These are phyloP conservation scores for Panus rudis DNA, from an alignment of 768 basidiomycete genomes.

Conservation along the genomic window DNA sequence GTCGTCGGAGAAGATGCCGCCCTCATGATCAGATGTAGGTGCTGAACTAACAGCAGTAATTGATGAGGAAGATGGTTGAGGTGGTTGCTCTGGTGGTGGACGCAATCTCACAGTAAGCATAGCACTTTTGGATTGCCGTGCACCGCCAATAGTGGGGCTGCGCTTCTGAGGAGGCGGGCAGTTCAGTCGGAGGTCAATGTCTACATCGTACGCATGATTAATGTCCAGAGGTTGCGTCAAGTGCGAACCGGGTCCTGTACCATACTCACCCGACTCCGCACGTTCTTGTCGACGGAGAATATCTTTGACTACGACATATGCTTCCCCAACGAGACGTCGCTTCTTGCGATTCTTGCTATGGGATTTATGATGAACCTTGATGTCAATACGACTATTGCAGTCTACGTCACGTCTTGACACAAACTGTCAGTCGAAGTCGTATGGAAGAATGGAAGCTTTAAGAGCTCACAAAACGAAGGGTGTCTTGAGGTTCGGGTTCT, in stretches of 20 bases:
- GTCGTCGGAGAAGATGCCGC: not conserved
- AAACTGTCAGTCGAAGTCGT: not conserved
- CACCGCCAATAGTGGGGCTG: conserved; percentile 12
- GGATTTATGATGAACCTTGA: conserved; percentile 52
- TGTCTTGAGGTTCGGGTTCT: conserved; percentile 59
- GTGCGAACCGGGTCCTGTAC: not conserved
- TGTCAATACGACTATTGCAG: conserved; percentile 36
- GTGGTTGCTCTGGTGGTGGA: conserved; percentile 2
- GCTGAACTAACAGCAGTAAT: not conserved
- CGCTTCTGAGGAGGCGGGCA: conserved; percentile 20
- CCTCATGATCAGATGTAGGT: conserved; percentile 1
- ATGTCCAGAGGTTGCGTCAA: conserved; percentile 2
- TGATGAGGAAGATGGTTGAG: conserved; percentile 1
- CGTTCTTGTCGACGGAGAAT: conserved; percentile 41
- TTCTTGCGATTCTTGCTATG: conserved; percentile 58
- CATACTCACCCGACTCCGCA: conserved; percentile 34
- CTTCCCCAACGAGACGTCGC: conserved; percentile 46
- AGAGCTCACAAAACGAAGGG: conserved; percentile 44
- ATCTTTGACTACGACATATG: conserved; percentile 45
- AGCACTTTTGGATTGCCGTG: conserved; percentile 12
- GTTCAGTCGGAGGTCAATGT: conserved; percentile 14
- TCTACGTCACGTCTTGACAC: conserved; percentile 33
- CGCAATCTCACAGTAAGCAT: conserved; percentile 15
- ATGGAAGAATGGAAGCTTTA: not conserved
- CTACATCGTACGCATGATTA: conserved; percentile 2